These are phyloP conservation scores for Penicillium sp. DNA, from an alignment of 2,329 filamentous ascomycete species.

Conservation along the genomic window DNA sequence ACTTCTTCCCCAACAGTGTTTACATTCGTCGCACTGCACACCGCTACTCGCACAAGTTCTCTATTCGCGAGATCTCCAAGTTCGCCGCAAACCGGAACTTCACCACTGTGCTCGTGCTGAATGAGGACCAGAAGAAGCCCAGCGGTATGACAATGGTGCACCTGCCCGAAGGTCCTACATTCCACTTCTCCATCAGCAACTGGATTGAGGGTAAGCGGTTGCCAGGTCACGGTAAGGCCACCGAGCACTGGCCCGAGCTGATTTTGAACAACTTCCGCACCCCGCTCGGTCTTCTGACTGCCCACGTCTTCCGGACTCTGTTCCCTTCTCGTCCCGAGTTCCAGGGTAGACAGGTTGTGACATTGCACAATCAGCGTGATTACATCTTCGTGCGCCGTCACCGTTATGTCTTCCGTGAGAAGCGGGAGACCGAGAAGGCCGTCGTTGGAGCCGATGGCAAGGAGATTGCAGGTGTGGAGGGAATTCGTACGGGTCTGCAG, in stretches of 20 bases:
- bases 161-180: conserved; percentile 81
- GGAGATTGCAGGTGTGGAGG: conserved; percentile 80
- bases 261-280: conserved; percentile 95
- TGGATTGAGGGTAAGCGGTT: conserved; percentile 88
- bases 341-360: conserved; percentile 83
- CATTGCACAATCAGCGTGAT: conserved; percentile 91
- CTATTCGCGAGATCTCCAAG: conserved; percentile 81
- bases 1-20: conserved; percentile 74
- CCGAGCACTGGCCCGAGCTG: conserved; percentile 86
- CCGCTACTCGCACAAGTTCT: conserved; percentile 86
- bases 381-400: conserved; percentile 93
- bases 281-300: conserved; percentile 82
- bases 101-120: conserved; percentile 79
- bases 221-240: conserved; percentile 86
- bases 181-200: conserved; percentile 87
- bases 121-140: conserved; percentile 85
- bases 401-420: conserved; percentile 90
- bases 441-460: conserved; percentile 80
- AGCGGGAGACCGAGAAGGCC: conserved; percentile 80
- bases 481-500: conserved; percentile 82
- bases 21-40: conserved; percentile 87
- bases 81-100: conserved; percentile 82
- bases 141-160: conserved; percentile 81
- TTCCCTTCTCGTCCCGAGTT: conserved; percentile 83
- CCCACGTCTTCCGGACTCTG: conserved; percentile 76